Evolutionary conservation across 169 alveolate genomes (phyloP), one percentile per base, ranked within the genome.

Genomic region (Ichthyophthirius multifiliis): DNA sequence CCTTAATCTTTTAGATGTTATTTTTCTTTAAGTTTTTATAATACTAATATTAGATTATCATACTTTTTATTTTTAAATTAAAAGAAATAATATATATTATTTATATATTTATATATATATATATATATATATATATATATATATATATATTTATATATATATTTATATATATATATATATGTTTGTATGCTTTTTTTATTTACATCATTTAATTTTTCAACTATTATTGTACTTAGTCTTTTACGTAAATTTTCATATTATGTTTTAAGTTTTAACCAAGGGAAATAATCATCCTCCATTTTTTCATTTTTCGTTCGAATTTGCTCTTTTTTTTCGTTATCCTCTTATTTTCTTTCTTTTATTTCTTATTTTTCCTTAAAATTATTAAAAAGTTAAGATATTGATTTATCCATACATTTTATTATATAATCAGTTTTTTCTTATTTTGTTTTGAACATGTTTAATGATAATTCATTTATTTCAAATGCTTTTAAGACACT

Each of bases 401-500:
- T 67, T 2, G 43, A 37, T 15, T 37, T 67, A 4, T 67, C 77
- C 77, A 67, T 67, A 16, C 62, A 39, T 13, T 44, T 20, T 5
- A 67, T 32, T 18, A 67, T 67, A 37, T 67, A 67, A 34, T 67
- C 35, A 0, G 43, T 30, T 39, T 67, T 67, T 67, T 67, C 77
- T 67, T 67, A 6, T 23, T 39, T 7, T 9, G 77, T 7, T 41
- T 67, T 34, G 20, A n/a, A 67, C 16, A 32, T 37, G 20, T 44
- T 67, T 5, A 67, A 5, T 9, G 41, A 32, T 16, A 37, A 9
- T 18, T 32, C 30, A 0, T 30, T 18, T 37, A 67, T 67, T 3
- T 67, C 77, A 67, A 67, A 67, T 16, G 62, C 77, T 67, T 67
- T 67, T 20, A 67, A 67, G 18, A 67, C 77, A 41, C 77, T 67